Evolutionary conservation across 176 grass and related monocot species (phyloP), one percentile per base, ranked within the genome.

Genomic region (Carex littledalei): DNA sequence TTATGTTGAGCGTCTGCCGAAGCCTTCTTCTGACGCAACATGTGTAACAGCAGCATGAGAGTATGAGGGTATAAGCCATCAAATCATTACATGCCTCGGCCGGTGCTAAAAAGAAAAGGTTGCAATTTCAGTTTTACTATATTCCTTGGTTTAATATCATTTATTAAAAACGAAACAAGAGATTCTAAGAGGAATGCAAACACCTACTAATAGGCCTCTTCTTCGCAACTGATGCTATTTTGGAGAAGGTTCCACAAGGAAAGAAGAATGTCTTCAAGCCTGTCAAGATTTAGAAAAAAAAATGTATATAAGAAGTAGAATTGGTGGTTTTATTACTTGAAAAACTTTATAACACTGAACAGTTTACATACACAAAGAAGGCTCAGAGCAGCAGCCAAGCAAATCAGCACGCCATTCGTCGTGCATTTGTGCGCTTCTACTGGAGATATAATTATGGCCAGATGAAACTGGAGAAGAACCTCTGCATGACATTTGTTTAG

Each of bases 21-120:
- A 99, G 93, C 81, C 91, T 95, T 85, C 91, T 92, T 77, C 96
- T 92, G 63, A 99, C 66, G 47, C 96, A 99, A 80, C 96, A 99
- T 79, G 93, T 99, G 82, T 99, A 99, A 84, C 96, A 99, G 82
- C 96, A 99, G 80, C 96, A 99, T 14, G 96, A 95, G 10, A 99
- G 81, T 89, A 99, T 92, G 54, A 99, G 68, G 18, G 96, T 90
- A 79, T 94, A 95, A 31, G 90, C 93, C 93, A 99, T 82, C 81
- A 99, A 87, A 86, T 99, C 96, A 91, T 99, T 99, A 77, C 96
- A 99, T 29, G 91, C 93, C 87, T 95, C 93, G 16, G 85, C 79
- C 1, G 93, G 89, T 84, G 96, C 96, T 99, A 92, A 83, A 32
- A 82, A 67, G 63, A 12, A 6, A 26, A 26, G 26, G 80, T 55